These are phyloP conservation scores for Fraxinus velutina DNA, from an alignment of 305 asterid genomes.

Conservation along the genomic window DNA sequence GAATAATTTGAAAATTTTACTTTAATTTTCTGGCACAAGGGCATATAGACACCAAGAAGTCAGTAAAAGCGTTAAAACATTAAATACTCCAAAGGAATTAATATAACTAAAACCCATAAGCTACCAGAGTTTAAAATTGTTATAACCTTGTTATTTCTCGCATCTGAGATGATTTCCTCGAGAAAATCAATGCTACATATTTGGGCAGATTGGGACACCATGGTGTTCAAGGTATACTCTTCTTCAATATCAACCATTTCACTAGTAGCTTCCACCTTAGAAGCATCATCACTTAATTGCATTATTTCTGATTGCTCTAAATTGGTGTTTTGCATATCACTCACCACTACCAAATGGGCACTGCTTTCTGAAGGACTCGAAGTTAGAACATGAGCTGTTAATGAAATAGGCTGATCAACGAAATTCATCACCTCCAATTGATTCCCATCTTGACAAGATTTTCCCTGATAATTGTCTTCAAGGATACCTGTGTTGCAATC, in stretches of 20 bases:
- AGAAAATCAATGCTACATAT: conserved; percentile 48
- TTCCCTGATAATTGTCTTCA: conserved; percentile 27
- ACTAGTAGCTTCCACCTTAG: conserved; percentile 27
- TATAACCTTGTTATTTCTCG: conserved; percentile 71
- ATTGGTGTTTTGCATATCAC: conserved; percentile 23
- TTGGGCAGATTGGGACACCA: conserved; percentile 56
- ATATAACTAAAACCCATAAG: background rate
- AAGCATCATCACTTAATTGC: conserved; percentile 23
- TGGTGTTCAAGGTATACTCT: conserved; percentile 33
- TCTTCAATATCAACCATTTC: conserved; percentile 31
- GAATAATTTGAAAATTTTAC: background rate
- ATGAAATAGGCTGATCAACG: conserved; percentile 14
- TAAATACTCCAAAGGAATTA: background rate
- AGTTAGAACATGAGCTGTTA: conserved; percentile 16
- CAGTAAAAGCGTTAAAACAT: background rate
- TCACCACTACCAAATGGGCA: conserved; percentile 29
- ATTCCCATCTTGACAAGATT: conserved; percentile 13
- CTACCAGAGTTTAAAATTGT: background rate
- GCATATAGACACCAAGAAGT: background rate
- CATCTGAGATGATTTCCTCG: conserved; percentile 56
- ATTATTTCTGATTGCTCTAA: conserved; percentile 26
- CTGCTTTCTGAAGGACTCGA: conserved; percentile 19
- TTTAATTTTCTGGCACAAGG: background rate
- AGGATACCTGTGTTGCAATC: background rate
- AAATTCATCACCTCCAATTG: background rate